Base-by-base conservation (phyloP, 2,329 filamentous ascomycete genomes). In the Arthrocladium fulminans region DNA sequence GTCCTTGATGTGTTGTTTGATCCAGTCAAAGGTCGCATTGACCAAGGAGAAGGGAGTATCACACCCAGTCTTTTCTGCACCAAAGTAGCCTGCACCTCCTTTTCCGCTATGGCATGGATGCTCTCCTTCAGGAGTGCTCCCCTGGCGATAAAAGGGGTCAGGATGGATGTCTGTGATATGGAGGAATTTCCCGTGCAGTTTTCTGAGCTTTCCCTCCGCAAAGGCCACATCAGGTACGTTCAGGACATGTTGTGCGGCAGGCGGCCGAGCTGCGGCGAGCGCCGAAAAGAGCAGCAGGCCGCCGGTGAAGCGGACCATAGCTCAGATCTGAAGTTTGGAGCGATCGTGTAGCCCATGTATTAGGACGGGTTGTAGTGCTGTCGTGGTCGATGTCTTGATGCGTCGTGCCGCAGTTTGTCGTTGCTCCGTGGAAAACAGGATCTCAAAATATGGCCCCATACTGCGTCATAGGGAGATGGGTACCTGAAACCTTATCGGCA, bases 161-260 rank as follows among this genome's bases (percentile, higher is more conserved):
- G 88, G 88, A 61, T 98, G 92, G 59, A 97, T 77, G 69, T 98
- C 92, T 68, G 88, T 92, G 58, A 94, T 86, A 67, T 94, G 88
- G 62, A 94, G 74, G 70, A 94, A 94, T 63, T 79, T 80, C 55
- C 88, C 88, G 55, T 78, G 76, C 59, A 88, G 68, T 59, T 72
- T 55, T 40, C 56, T 48, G 3, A 39, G 51, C 24, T 38, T 42
- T 24, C n/a, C 43, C 15, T 12, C 25, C 24, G 27, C 4, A 38
- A n/a, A n/a, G 35, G 23, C 23, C n/a, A 13, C 25, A 41, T 41
- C 13, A 42, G 45, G 13, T 34, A 37, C 3, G 27, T 35, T 20
- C 22, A 48, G 38, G 34, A 48, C 45, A 41, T 48, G n/a, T 35
- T 48, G 45, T 22, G 12, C 13, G 13, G 32, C 32, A 7, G 45